Conservation (phyloP, 2,329 filamentous ascomycete genomes). For the Epichloe brachyelytri region DNA sequence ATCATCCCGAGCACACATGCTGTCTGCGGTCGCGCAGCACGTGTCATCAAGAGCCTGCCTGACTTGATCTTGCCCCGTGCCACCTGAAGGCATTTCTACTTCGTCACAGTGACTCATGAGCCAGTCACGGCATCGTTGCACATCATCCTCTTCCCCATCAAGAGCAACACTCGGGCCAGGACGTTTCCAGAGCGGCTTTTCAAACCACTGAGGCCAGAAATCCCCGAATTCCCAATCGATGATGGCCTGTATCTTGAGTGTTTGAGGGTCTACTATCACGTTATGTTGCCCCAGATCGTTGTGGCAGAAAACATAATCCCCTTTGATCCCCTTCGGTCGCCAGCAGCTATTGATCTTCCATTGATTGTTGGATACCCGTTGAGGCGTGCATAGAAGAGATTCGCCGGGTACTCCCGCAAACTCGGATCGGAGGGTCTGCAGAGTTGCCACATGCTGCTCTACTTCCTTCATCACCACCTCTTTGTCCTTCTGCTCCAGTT, state of each 20-base stretch:
- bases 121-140: constrained; percentile 5
- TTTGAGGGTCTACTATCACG: constrained; percentile 9
- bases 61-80: no score
- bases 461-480: constrained; percentile 2
- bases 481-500: constrained; percentile 2
- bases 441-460: not conserved
- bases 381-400: constrained; percentile 5
- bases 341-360: constrained; percentile 8
- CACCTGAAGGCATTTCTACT: not conserved
- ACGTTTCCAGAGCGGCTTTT: constrained; percentile 9
- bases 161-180: constrained; percentile 6
- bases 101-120: constrained; percentile 2
- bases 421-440: constrained; percentile 2
- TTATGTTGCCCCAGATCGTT: constrained; percentile 8
- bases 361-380: constrained; percentile 1
- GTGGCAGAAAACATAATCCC: constrained; percentile 9
- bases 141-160: constrained; percentile 5
- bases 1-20: no score
- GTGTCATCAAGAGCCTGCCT: no score
- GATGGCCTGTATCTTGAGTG: constrained; percentile 18
- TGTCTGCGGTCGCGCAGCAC: no score
- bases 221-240: constrained; percentile 25
- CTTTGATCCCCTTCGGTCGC: not conserved
- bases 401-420: constrained; percentile 7
- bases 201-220: constrained; percentile 16